Base-by-base conservation (phyloP, 2,329 filamentous ascomycete genomes). In the Trichoderma oligosporum region DNA sequence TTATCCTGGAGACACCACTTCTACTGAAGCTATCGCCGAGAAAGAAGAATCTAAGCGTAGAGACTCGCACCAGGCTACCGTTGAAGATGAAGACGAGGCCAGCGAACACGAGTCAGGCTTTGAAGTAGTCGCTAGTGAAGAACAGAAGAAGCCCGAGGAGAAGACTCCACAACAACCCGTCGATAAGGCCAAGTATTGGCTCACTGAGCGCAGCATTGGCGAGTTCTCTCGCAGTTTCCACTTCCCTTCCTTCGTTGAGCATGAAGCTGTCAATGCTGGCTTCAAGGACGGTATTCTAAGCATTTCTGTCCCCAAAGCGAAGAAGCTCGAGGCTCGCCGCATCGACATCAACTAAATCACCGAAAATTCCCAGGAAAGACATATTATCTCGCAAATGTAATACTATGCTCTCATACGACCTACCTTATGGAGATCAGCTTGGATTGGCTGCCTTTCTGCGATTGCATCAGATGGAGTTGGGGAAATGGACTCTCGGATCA, bases 211-310 rank as follows among this genome's bases (percentile, higher is more conserved):
- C 64, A 81, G 78, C 60, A 74, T 86, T 58, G 86, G 86, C 68
- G 79, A 85, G 63, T 90, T 89, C 74, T 78, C 81, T 47, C 82
- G 87, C 61, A 82, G 78, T 59, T 89, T 89, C 75, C 82, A 76
- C 69, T 89, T 90, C 76, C 84, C 86, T 0, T 72, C 73, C 52
- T 80, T 79, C 25, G 79, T 90, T 60, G 83, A 88, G 66, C 79
- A 82, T 65, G 82, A 84, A 14, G 72, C 66, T 3, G 86, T 90
- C 56, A 76, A 71, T 42, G 87, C 87, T 48, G 77, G 68, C 54
- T 80, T 89, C 64, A 80, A 82, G 71, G 81, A 89, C 60, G 87
- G 87, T 25, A 77, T 89, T 61, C 75, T 90, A 62, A 82, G 70
- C 63, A 77, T 90, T 59, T 67, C 76, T 24, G 80, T 89, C 16